Evolutionary conservation across 1,284 basidiomycete genomes (phyloP).

Genomic region (Pholiota adiposa): DNA sequence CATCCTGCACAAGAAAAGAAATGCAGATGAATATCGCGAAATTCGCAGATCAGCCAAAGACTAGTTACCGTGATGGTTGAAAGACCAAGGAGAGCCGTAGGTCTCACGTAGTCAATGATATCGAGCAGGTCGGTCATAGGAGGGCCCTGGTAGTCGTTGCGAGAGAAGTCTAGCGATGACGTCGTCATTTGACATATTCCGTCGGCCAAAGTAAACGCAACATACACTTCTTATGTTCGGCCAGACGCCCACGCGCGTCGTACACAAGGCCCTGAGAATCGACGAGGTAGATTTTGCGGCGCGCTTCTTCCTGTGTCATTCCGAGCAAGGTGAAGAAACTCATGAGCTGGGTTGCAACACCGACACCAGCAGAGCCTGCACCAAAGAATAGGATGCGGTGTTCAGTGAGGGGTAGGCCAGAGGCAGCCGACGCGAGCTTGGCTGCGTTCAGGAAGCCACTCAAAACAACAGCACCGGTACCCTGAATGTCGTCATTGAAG

Average conservation of each 20-base stretch:
- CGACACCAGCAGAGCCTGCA: slow-evolving; percentile 87
- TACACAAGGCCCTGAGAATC: slow-evolving; percentile 90
- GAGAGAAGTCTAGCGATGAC: slow-evolving; percentile 68
- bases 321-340: slow-evolving; percentile 88
- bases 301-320: slow-evolving; percentile 79
- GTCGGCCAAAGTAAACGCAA: slow-evolving; percentile 10
- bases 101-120: slow-evolving; percentile 85
- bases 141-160: slow-evolving; percentile 77
- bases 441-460: slow-evolving; percentile 92
- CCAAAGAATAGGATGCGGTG: slow-evolving; percentile 94
- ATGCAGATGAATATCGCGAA: slow-evolving; percentile 12
- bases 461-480: slow-evolving; percentile 91
- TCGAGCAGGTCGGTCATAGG: slow-evolving; percentile 79
- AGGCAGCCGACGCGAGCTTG: slow-evolving; percentile 73
- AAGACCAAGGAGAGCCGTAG: slow-evolving; percentile 90
- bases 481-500: slow-evolving; percentile 93
- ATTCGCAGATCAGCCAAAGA: background rate
- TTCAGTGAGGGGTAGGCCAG: slow-evolving; percentile 68
- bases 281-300: slow-evolving; percentile 79
- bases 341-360: slow-evolving; percentile 88
- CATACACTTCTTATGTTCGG: slow-evolving; percentile 84
- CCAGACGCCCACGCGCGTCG: slow-evolving; percentile 69
- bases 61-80: slow-evolving; percentile 74
- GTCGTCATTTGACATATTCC: slow-evolving; percentile 4
- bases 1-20: slow-evolving; percentile 47